Conservation (phyloP, 768 basidiomycete species). For the Strobilomyces confusus region DNA sequence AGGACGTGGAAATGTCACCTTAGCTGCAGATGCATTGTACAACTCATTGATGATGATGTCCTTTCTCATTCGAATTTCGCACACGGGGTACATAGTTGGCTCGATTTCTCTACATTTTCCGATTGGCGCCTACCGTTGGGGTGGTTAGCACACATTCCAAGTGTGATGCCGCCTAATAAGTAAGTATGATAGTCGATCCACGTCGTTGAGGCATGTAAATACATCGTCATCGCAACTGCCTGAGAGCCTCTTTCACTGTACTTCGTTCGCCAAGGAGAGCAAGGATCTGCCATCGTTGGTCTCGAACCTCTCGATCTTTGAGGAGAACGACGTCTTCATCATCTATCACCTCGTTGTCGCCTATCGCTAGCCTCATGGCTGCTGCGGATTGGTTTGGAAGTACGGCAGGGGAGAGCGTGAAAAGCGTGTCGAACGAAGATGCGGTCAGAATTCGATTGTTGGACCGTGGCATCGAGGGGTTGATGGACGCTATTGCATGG, state of each 20-base stretch:
- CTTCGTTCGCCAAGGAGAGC: constrained; percentile 72
- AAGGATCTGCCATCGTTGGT: constrained; percentile 74
- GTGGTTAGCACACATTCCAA: too few relatives aligned
- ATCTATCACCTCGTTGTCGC: constrained; percentile 44
- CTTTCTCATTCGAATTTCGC: too few relatives aligned
- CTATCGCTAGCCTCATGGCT: constrained; percentile 63
- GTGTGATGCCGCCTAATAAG: too few relatives aligned
- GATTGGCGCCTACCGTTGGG: too few relatives aligned
- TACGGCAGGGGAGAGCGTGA: constrained; percentile 71
- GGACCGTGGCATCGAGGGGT: constrained; percentile 45
- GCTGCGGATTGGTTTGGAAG: constrained; percentile 78
- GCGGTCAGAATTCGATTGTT: constrained; percentile 50
- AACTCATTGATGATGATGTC: too few relatives aligned
- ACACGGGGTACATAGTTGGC: too few relatives aligned
- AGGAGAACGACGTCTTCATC: constrained; percentile 49
- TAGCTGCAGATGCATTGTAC: neutral
- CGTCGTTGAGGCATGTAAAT: neutral
- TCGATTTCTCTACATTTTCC: too few relatives aligned
- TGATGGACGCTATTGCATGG: constrained; percentile 72
- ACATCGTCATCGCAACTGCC: constrained; percentile 31
- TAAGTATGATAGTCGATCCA: neutral
- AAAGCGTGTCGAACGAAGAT: constrained; percentile 71
- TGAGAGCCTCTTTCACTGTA: constrained; percentile 58
- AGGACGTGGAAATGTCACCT: constrained; percentile 25
- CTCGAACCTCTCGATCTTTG: constrained; percentile 60